phyloP scores from a whole-genome alignment of 1,139 yeast genomes.

The Yarrowia galli region DNA sequence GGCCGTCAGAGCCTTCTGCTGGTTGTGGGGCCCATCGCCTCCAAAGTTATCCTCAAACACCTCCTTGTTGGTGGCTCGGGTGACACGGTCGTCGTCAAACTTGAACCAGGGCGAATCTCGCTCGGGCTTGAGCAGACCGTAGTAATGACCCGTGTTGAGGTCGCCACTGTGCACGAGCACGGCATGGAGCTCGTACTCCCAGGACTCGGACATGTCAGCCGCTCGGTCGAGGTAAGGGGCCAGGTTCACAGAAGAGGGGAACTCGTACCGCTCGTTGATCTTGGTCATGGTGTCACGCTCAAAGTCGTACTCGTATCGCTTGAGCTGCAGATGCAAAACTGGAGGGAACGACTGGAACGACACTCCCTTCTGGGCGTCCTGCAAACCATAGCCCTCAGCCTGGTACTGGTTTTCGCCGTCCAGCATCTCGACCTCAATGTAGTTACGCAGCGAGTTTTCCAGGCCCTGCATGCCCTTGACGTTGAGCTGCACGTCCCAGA shows the following conservation, averaged over 20 bases:
- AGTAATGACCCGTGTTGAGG: conserved; percentile 94
- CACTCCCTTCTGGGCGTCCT: conserved; percentile 97
- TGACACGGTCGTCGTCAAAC: conserved; percentile 94
- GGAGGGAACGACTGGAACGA: conserved; percentile 91
- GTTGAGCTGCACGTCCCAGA: conserved; percentile 96
- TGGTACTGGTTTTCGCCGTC: conserved; percentile 96
- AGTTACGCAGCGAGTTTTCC: conserved; percentile 79
- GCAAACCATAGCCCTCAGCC: conserved; percentile 91
- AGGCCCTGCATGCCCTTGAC: conserved; percentile 83
- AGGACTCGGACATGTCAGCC: conserved; percentile 62
- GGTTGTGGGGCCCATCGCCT: conserved; percentile 56
- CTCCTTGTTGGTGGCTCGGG: conserved; percentile 81
- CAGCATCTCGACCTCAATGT: conserved; percentile 85
- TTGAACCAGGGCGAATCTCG: conserved; percentile 79
- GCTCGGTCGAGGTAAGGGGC: conserved; percentile 77
- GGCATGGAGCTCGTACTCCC: conserved; percentile 86
- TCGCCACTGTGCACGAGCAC: conserved; percentile 97
- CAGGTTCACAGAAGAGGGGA: conserved; percentile 82
- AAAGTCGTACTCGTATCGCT: conserved; percentile 94
- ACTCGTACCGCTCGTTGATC: conserved; percentile 91
- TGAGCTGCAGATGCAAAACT: conserved; percentile 88
- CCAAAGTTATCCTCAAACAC: conserved; percentile 96
- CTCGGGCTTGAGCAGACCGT: conserved; percentile 88
- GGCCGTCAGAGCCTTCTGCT: conserved; percentile 38
- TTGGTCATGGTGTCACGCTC: conserved; percentile 88